Evolutionary conservation across 352 stramenopile species (phyloP).

Genomic region (Pythium rishiriense): DNA sequence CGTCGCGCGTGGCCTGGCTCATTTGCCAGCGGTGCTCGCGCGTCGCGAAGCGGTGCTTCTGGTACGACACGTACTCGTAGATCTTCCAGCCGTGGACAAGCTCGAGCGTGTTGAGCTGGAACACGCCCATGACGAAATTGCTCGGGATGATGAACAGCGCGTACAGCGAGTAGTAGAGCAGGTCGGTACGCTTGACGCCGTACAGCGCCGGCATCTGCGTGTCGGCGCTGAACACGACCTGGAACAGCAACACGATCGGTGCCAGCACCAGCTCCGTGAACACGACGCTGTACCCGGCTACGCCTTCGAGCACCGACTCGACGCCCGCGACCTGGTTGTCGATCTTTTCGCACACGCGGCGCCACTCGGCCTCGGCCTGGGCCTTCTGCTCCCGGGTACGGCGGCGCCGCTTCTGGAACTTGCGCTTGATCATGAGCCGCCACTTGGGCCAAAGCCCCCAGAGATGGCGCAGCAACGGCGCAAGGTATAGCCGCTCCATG

Average conservation of each 20-base stretch:
- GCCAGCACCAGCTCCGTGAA: slow-evolving; percentile 87
- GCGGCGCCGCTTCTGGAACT: slow-evolving; percentile 64
- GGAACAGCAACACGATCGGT: slow-evolving; percentile 86
- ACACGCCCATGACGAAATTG: slow-evolving; percentile 92
- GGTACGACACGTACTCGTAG: slow-evolving; percentile 97
- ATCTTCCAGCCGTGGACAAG: slow-evolving; percentile 96
- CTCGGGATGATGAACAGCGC: slow-evolving; percentile 95
- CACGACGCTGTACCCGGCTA: slow-evolving; percentile 90
- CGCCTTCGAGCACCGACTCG: slow-evolving; percentile 91
- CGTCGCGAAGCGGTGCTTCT: slow-evolving; percentile 94
- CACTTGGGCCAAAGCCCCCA: slow-evolving; percentile 90
- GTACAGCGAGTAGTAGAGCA: slow-evolving; percentile 96
- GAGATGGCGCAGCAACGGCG: slow-evolving; percentile 83
- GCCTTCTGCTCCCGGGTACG: slow-evolving; percentile 93
- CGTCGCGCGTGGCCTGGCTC: slow-evolving; percentile 75
- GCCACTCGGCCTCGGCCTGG: slow-evolving; percentile 90
- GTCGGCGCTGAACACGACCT: slow-evolving; percentile 89
- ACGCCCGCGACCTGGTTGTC: slow-evolving; percentile 92
- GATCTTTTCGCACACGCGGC: slow-evolving; percentile 93
- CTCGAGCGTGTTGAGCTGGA: slow-evolving; percentile 96
- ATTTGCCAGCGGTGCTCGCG: slow-evolving; percentile 94
- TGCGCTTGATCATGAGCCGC: slow-evolving; percentile 85
- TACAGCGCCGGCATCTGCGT: slow-evolving; percentile 93
- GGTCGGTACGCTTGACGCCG: slow-evolving; percentile 91
- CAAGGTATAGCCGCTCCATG: slow-evolving; percentile 94